phyloP scores from a whole-genome alignment of 305 asterid species.

The Rubia balearica region DNA sequence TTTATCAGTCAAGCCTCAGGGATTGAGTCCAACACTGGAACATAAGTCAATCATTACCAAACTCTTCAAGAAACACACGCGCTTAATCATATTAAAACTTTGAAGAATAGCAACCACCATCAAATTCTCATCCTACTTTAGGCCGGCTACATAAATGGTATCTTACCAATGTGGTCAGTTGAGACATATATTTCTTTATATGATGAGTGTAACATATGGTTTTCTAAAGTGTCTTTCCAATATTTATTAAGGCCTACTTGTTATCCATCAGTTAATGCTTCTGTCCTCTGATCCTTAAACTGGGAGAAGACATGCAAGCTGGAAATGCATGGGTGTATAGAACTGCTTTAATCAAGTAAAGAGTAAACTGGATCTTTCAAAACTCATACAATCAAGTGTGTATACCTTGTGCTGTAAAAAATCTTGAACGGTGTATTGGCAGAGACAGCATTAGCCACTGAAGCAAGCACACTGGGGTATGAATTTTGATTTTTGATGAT shows the following conservation, averaged over 20 bases:
- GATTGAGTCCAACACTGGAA: not conserved
- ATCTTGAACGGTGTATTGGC: conserved; percentile 47
- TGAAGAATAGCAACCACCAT: not conserved
- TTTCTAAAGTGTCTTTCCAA: not conserved
- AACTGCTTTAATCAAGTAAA: not conserved
- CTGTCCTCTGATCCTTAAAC: not conserved
- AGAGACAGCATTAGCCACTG: conserved; percentile 68
- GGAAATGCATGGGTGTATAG: not conserved
- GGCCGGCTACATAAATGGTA: too few species aligned
- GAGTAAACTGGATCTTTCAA: conserved; percentile 1
- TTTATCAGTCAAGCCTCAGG: not conserved
- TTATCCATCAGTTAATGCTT: not conserved
- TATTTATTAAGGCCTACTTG: not conserved
- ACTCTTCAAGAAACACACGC: not conserved
- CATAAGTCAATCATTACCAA: not conserved
- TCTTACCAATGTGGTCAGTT: not conserved
- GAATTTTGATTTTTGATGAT: conserved; percentile 62
- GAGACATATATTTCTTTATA: not conserved
- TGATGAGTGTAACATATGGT: not conserved
- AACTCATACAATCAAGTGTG: not conserved
- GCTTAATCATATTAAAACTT: not conserved
- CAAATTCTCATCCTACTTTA: not conserved
- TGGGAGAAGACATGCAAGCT: not conserved
- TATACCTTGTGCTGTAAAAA: conserved; percentile 80
- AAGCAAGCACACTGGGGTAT: conserved; percentile 60